These are phyloP conservation scores for Suhomyces maxii DNA, from an alignment of 1,139 yeast genomes.

Conservation along the genomic window DNA sequence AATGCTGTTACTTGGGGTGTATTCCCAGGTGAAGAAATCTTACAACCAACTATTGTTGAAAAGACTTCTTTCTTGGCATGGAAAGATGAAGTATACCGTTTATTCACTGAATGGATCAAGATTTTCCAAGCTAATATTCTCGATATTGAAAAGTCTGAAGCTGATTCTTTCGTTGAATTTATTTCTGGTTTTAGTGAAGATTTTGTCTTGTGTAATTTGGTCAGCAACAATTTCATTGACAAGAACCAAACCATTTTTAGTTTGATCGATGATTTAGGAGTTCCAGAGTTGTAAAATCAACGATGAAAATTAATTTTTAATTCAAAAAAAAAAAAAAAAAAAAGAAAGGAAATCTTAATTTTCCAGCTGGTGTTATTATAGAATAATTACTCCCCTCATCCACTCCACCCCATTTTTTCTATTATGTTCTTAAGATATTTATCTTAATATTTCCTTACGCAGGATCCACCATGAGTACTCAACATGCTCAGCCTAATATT, in stretches of 20 bases:
- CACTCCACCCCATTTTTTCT: not conserved
- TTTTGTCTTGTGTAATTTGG: constrained; percentile 81
- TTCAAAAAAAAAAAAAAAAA: too few species aligned
- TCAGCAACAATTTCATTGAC: constrained; percentile 78
- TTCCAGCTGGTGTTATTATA: too few species aligned
- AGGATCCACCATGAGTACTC: constrained; percentile 28
- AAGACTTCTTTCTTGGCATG: constrained; percentile 86
- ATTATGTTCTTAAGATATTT: not conserved
- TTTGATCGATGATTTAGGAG: constrained; percentile 30
- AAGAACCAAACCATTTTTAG: constrained; percentile 50
- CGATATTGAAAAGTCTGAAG: constrained; percentile 34
- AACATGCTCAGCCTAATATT: constrained; percentile 25
- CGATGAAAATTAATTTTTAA: too few species aligned
- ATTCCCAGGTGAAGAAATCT: constrained; percentile 87
- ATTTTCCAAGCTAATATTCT: constrained; percentile 45
- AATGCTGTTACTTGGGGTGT: constrained; percentile 99
- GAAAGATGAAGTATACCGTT: constrained; percentile 92
- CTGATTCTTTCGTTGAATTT: constrained; percentile 35
- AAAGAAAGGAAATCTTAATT: too few species aligned
- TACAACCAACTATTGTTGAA: constrained; percentile 93
- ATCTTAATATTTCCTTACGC: constrained; percentile 25
- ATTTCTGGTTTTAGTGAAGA: constrained; percentile 53
- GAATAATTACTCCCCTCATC: too few species aligned
- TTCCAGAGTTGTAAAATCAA: constrained; percentile 17
- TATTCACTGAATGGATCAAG: constrained; percentile 78